Conservation (phyloP, 2,329 filamentous ascomycete genomes). For the Neonectria faginata region DNA sequence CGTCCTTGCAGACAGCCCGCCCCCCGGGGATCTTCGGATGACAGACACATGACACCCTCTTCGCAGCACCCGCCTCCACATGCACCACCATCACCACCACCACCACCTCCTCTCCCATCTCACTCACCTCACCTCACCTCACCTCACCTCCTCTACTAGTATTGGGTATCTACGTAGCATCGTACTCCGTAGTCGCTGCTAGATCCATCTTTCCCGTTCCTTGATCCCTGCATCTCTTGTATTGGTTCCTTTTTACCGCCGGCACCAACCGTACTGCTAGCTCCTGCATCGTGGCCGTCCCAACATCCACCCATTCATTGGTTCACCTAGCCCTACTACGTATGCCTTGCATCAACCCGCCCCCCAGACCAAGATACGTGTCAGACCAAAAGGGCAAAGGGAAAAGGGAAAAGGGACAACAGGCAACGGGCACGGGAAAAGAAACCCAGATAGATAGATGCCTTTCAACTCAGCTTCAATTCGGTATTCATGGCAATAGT, state of each 20-base stretch:
- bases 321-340: not conserved
- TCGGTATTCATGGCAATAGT: slow-evolving; percentile 17
- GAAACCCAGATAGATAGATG: not conserved
- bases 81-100: not conserved
- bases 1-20: no score
- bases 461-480: slow-evolving; percentile 15
- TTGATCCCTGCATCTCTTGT: slow-evolving; percentile 28
- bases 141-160: no score
- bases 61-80: slow-evolving; percentile 23
- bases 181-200: not conserved
- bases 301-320: slow-evolving; percentile 27
- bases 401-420: not conserved
- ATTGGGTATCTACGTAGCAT: not conserved
- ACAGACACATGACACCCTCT: slow-evolving; percentile 35
- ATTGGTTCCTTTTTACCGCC: slow-evolving; percentile 14
- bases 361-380: not conserved
- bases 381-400: not conserved
- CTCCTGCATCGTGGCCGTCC: slow-evolving; percentile 8
- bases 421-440: not conserved
- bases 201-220: slow-evolving; percentile 11
- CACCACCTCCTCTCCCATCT: no score
- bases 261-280: slow-evolving; percentile 16
- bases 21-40: slow-evolving; percentile 32
- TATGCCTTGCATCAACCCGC: not conserved
- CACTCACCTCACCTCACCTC: no score